Conservation (phyloP, 2,329 filamentous ascomycete species). For the Aspergillus puulaauensis region DNA sequence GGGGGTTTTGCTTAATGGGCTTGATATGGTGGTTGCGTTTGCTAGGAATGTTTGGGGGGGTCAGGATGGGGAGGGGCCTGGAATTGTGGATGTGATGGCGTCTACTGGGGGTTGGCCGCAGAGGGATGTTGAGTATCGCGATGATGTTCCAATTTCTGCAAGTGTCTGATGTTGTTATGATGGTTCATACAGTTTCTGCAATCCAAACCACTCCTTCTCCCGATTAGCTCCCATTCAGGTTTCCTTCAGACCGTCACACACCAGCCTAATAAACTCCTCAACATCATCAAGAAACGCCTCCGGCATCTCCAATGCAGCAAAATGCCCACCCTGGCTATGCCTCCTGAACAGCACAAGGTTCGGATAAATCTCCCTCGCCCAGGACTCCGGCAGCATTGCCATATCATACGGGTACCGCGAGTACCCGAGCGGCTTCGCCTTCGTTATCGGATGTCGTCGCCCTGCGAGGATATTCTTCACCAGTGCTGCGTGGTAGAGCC, state of each 20-base stretch:
- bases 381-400: constrained; percentile 37
- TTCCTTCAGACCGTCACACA: background rate
- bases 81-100: too few relatives aligned
- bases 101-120: too few relatives aligned
- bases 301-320: constrained; percentile 49
- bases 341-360: constrained; percentile 38
- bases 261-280: constrained; percentile 33
- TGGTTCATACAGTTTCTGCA: too few relatives aligned
- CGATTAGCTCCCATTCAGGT: too few relatives aligned
- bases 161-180: too few relatives aligned
- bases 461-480: constrained; percentile 21
- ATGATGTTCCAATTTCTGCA: too few relatives aligned
- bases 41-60: too few relatives aligned
- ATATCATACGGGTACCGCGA: constrained; percentile 49
- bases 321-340: constrained; percentile 53
- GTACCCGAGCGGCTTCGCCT: constrained; percentile 47
- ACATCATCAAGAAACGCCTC: constrained; percentile 46
- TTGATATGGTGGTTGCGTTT: too few relatives aligned
- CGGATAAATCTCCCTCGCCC: constrained; percentile 27
- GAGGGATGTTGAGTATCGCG: too few relatives aligned
- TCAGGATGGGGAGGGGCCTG: too few relatives aligned
- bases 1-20: too few relatives aligned
- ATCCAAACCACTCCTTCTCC: too few relatives aligned
- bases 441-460: background rate
- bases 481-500: constrained; percentile 31